Evolutionary conservation across 352 stramenopile species (phyloP).

Genomic region (Globisporangium solare): DNA sequence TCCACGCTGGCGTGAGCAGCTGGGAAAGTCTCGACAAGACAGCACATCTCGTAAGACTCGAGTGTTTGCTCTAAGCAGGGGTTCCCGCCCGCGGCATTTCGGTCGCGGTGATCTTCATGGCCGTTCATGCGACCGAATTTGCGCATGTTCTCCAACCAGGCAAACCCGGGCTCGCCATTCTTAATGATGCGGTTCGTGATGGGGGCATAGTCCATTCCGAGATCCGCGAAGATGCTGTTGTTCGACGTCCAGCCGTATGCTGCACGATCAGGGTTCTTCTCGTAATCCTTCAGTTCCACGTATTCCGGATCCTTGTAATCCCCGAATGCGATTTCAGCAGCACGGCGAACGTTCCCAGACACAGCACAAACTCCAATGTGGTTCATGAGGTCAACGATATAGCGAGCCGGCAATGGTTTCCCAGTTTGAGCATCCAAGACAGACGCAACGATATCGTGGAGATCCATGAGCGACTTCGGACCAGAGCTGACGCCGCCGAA

Average conservation of each 20-base stretch:
- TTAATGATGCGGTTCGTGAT: conserved; percentile 80
- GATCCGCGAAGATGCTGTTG: conserved; percentile 90
- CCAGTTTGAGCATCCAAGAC: conserved; percentile 52
- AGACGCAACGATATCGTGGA: conserved; percentile 64
- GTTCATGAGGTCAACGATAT: conserved; percentile 94
- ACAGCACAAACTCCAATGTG: conserved; percentile 88
- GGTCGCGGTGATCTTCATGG: conserved; percentile 74
- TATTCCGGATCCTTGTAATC: conserved; percentile 84
- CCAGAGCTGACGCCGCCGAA: conserved; percentile 91
- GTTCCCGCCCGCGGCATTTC: conserved; percentile 83
- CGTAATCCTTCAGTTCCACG: conserved; percentile 91
- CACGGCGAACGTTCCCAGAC: conserved; percentile 89
- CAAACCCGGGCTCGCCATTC: conserved; percentile 92
- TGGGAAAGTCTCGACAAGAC: conserved; percentile 93
- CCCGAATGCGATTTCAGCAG: conserved; percentile 93
- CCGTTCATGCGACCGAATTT: conserved; percentile 89
- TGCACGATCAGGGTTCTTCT: conserved; percentile 83
- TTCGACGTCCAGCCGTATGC: conserved; percentile 92
- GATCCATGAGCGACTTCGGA: conserved; percentile 56
- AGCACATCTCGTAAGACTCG: conserved; percentile 94
- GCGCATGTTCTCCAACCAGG: conserved; percentile 94
- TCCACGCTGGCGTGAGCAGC: conserved; percentile 77
- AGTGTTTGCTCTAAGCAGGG: conserved; percentile 90
- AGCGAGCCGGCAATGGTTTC: conserved; percentile 47
- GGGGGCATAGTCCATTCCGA: conserved; percentile 91